These are phyloP conservation scores for Arthrocladium fulminans DNA, from an alignment of 2,329 filamentous ascomycete genomes.

Conservation along the genomic window DNA sequence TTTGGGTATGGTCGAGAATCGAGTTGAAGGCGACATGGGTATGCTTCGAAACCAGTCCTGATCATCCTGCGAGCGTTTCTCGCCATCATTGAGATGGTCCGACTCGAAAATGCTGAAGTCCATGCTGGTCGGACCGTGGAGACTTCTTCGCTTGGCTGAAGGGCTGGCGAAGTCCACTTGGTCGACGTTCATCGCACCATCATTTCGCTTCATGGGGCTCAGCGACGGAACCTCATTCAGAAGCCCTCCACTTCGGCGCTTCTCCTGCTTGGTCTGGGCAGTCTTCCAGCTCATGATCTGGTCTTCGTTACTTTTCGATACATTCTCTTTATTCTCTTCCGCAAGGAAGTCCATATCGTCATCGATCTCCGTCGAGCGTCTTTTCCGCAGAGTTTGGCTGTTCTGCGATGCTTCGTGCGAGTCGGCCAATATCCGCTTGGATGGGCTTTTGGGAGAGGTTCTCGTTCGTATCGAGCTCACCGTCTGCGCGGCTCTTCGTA, in stretches of 20 bases:
- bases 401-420: constrained; percentile 64
- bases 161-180: constrained; percentile 71
- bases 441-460: constrained; percentile 70
- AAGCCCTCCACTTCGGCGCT: constrained; percentile 40
- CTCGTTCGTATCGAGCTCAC: constrained; percentile 46
- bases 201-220: constrained; percentile 85
- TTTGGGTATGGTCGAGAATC: constrained; percentile 51
- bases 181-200: constrained; percentile 75
- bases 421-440: constrained; percentile 65
- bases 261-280: constrained; percentile 40
- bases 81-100: constrained; percentile 23
- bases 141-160: constrained; percentile 79
- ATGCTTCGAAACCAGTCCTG: constrained; percentile 25
- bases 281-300: constrained; percentile 24
- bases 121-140: constrained; percentile 61
- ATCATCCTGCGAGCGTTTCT: constrained; percentile 24
- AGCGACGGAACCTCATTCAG: constrained; percentile 44
- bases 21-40: constrained; percentile 29
- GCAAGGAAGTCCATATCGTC: constrained; percentile 40
- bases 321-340: constrained; percentile 23
- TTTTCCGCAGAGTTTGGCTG: constrained; percentile 32
- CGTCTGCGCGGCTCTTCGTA: constrained; percentile 32
- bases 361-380: constrained; percentile 32
- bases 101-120: constrained; percentile 70
- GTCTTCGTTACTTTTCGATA: constrained; percentile 15